Conservation (phyloP, 1,139 yeast genomes). For the Pichia sp. region DNA sequence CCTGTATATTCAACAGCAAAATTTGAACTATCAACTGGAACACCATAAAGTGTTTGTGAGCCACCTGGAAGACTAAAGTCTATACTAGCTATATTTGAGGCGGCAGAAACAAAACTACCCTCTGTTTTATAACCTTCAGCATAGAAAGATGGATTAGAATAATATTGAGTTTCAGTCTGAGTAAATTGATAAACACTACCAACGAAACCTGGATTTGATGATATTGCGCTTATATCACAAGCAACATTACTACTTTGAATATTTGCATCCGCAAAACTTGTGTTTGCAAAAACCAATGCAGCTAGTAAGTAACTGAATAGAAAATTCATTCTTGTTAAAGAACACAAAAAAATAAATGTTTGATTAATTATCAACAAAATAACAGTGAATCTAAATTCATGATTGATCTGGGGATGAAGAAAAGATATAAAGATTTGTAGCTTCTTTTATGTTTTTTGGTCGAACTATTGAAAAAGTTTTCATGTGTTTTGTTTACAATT, state of each 20-base stretch:
- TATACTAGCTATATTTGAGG: slow-evolving; percentile 3
- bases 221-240: slow-evolving; percentile 8
- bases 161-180: not conserved
- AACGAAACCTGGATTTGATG: slow-evolving; percentile 5
- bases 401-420: too few species aligned
- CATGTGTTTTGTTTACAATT: too few species aligned
- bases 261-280: not conserved
- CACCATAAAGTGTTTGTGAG: slow-evolving; percentile 1
- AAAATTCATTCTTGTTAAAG: not conserved
- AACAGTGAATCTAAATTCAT: not conserved
- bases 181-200: slow-evolving; percentile 4
- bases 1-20: slow-evolving; percentile 12
- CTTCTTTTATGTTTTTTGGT: too few species aligned
- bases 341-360: not conserved
- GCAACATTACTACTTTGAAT: slow-evolving; percentile 5
- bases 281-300: not conserved
- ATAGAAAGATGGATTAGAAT: slow-evolving; percentile 4
- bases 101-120: slow-evolving; percentile 1
- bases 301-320: not conserved
- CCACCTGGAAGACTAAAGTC: slow-evolving; percentile 6
- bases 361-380: not conserved
- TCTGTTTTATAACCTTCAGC: slow-evolving; percentile 1
- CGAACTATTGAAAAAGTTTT: too few species aligned
- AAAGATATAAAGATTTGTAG: too few species aligned
- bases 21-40: slow-evolving; percentile 4